Conservation (phyloP, 495 filamentous ascomycete genomes). For the Melanomma pulvis-pyrius region DNA sequence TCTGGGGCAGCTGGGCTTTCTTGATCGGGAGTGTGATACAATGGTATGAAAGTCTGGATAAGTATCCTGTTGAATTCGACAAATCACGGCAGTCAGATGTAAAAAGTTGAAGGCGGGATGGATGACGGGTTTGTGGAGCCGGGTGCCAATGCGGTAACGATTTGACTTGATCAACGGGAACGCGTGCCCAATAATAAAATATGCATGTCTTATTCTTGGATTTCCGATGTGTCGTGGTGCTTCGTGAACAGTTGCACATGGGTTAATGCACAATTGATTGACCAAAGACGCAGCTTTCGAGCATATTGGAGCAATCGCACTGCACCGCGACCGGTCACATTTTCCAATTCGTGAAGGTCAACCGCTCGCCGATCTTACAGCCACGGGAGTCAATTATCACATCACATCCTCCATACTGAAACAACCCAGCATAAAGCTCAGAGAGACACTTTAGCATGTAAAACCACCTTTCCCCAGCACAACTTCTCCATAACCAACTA, state of each 20-base stretch:
- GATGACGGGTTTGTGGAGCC: neutral
- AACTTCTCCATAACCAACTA: no score
- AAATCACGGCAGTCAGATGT: neutral
- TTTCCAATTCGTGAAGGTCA: neutral
- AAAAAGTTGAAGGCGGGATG: neutral
- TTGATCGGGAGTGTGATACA: slow-evolving; percentile 66
- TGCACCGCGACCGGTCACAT: neutral
- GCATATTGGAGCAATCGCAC: neutral
- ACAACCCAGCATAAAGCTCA: no score
- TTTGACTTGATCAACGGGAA: neutral
- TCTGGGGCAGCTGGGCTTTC: slow-evolving; percentile 72
- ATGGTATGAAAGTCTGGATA: slow-evolving; percentile 66
- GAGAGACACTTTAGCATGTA: no score
- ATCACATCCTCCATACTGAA: neutral
- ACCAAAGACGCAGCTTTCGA: neutral
- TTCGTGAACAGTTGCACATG: neutral
- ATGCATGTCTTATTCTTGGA: neutral
- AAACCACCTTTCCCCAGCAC: no score
- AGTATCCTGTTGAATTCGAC: slow-evolving; percentile 57
- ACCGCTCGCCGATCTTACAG: neutral
- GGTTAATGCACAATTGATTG: neutral
- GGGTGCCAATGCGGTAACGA: neutral
- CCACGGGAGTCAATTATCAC: neutral
- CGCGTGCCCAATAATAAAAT: neutral
- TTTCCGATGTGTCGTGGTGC: neutral